Evolutionary conservation across 345 rosid genomes (phyloP).

Genomic region (Erodium maritimum): DNA sequence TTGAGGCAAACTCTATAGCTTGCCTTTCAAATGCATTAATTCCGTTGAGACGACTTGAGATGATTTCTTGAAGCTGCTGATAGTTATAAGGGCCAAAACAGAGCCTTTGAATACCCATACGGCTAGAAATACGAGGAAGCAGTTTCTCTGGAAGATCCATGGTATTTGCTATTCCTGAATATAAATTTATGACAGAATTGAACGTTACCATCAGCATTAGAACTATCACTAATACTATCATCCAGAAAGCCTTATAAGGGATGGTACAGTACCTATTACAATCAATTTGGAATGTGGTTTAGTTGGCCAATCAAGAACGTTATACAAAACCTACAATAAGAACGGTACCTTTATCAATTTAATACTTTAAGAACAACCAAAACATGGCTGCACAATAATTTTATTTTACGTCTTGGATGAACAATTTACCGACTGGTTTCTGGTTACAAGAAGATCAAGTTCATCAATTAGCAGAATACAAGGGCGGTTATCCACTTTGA

Average conservation of each 20-base stretch:
- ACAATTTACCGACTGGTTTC: constrained; percentile 73
- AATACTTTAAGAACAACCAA: neutral
- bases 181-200: neutral
- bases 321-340: constrained; percentile 54
- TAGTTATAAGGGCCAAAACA: constrained; percentile 90
- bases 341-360: neutral
- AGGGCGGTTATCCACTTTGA: constrained; percentile 55
- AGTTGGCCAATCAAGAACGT: constrained; percentile 94
- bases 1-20: constrained; percentile 89
- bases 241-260: neutral
- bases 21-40: constrained; percentile 81
- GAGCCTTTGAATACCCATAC: constrained; percentile 92
- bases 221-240: neutral
- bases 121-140: constrained; percentile 94
- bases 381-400: neutral
- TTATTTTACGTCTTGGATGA: neutral
- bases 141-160: constrained; percentile 98
- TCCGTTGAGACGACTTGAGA: constrained; percentile 66
- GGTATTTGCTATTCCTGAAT: constrained; percentile 86
- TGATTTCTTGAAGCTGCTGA: constrained; percentile 92
- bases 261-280: constrained; percentile 48
- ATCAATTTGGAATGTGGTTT: constrained; percentile 70
- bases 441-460: constrained; percentile 88
- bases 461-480: constrained; percentile 94
- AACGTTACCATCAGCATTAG: constrained; percentile 1